Evolutionary conservation across 805 yeast species (phyloP), one percentile per base, ranked within the genome.

Genomic region (Cyberlindnera americana): DNA sequence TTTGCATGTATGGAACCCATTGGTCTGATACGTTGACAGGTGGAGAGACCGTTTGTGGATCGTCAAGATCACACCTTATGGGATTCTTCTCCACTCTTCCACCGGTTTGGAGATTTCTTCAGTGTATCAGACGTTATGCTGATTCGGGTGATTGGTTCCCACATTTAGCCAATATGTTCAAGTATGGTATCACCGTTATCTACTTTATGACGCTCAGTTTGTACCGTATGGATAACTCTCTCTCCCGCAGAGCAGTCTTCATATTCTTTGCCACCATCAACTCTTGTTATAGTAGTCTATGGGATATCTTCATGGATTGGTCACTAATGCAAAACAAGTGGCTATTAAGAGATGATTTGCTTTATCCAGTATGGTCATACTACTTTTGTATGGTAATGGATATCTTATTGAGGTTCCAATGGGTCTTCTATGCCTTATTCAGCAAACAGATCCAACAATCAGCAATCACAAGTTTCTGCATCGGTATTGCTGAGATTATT

Each of bases 301-400:
- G 99, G 99, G 99, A 93, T 62, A 66, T 93, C 6, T 66, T 90
- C 29, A 88, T 93, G 95, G 99, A 93, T 66, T 93, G 96, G 91
- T 89, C 97, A 2, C 66, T 93, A 53, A 70, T 84, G 41, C 96
- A 87, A 59, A 66, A 77, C 21, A 72, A 83, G 57, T 62, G 62
- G 41, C 62, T 81, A 19, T 66, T 90, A 37, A 71, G 97, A 51
- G 81, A 86, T 54, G 82, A 85, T 53, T 66, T 90, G 35, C 82
- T 81, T 30, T 81, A 75, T 52, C 80, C 82, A 10, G 56, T 58
- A 21, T 69, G 73, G 59, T 65, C 75, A 21, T 89, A 89, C 59
- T 91, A 89, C 54, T 40, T 62, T 10, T 93, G 95, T 0, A 86
- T 89, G 69, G 59, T 86, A 1, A 43, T 73, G 32, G 91, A 93